Percentiles rank a stretch among this genome's conserved stretches.
phyloP scores from a whole-genome alignment of 176 grass and related monocot genomes.

The Carex myosuroides region DNA sequence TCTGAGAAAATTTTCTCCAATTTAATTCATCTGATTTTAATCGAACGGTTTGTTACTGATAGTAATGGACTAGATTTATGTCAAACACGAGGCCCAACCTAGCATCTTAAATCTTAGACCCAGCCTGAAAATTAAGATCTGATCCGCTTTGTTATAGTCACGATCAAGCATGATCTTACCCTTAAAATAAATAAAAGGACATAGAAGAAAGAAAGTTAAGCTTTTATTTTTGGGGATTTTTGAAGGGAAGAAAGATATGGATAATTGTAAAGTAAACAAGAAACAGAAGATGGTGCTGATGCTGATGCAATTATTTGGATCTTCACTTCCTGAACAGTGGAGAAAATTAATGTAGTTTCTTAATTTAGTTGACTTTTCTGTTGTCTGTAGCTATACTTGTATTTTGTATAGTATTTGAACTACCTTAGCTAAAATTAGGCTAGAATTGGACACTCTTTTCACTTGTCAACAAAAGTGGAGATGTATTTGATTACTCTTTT shows the following conservation, averaged over 20 bases:
- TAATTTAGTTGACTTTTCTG: constrained; percentile 1
- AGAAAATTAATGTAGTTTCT: constrained; percentile 20
- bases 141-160: no score
- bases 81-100: no score
- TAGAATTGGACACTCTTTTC: neutral
- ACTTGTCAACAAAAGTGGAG: neutral
- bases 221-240: neutral
- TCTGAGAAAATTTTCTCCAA: no score
- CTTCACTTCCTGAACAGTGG: constrained; percentile 52
- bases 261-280: constrained; percentile 45
- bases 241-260: constrained; percentile 17
- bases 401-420: neutral
- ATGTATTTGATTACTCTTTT: neutral
- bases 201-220: no score
- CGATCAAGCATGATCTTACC: no score
- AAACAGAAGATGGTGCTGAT: constrained; percentile 40
- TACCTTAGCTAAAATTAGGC: neutral
- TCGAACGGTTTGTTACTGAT: no score
- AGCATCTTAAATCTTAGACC: no score
- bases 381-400: constrained; percentile 21
- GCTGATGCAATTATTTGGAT: constrained; percentile 57
- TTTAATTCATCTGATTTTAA: no score
- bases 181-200: no score
- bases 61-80: no score
- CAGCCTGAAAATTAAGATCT: no score